Base-by-base conservation (phyloP, 139 green algal species). In the Chlamydomonas urium region DNA sequence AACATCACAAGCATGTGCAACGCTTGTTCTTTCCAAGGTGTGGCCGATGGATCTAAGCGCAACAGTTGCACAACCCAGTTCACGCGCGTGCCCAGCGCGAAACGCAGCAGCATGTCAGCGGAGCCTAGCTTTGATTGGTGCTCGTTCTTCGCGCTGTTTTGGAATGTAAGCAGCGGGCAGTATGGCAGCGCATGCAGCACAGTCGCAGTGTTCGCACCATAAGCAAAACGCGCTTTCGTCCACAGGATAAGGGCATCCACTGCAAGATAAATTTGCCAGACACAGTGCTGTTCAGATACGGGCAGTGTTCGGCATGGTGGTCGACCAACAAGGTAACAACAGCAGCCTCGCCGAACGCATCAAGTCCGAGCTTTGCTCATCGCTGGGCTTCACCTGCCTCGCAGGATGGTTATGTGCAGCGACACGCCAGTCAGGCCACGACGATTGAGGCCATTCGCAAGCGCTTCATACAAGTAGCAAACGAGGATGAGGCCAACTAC, bases 181-280 rank as follows among this genome's bases (percentile, higher is more conserved):
- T 42, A 29, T 6, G 6, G 60, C 14, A 14, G 38, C 19, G 60
- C 32, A 42, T 42, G 5, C 17, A 67, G 17, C 60, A 67, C 6
- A 45, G 32, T 45, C 8, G 21, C 19, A 38, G 21, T 26, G 21
- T 45, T 24, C 29, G 60, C 10, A 24, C 32, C 10, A n/a, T 6
- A 45, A 45, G 4, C 5, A n/a, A 45, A n/a, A 31, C 53, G 53
- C 53, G 17, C 53, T 5, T 32, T 17, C 53, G 8, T 62, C 10
- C 60, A 31, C 81, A 90, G 84, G 84, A 90, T 31, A 81, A 84
- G 29, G 84, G 84, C 4, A 66, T 90, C 6, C 76, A 76, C 53
- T 81, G 78, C 28, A 83, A 82, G 23, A 50, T 86, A 17, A 85
- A 84, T 69, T 77, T 90, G 5, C 81, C 84, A 14, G 81, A 90